Percentiles rank a stretch among this genome's conserved stretches.
Evolutionary conservation across 2,329 filamentous ascomycete species (phyloP).

Genomic region (Neonectria ditissima): DNA sequence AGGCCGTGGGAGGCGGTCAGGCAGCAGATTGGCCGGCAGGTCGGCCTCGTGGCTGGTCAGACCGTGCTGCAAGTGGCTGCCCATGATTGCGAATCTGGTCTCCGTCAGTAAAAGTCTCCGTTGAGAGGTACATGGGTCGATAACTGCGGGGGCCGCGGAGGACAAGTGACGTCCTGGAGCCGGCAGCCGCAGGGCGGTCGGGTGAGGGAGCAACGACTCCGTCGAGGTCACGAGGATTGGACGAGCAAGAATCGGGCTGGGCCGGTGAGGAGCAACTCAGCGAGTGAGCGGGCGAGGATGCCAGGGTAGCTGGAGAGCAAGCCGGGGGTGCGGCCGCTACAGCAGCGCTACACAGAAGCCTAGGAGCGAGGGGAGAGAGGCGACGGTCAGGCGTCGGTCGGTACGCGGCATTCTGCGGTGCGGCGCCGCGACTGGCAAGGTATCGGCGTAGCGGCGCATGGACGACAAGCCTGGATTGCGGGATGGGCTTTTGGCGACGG

Average conservation of each 20-base stretch:
- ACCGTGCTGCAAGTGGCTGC: conserved; percentile 37
- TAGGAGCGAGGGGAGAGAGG: neutral
- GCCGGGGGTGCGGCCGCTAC: conserved; percentile 24
- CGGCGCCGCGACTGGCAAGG: conserved; percentile 5
- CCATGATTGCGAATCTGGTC: conserved; percentile 32
- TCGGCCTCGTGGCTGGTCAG: conserved; percentile 33
- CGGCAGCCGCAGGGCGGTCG: conserved; percentile 32
- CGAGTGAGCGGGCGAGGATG: conserved; percentile 5
- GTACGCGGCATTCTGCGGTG: conserved; percentile 32
- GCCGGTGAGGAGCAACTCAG: conserved; percentile 24
- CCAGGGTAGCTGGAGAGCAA: conserved; percentile 3
- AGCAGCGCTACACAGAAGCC: conserved; percentile 22
- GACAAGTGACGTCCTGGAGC: conserved; percentile 38
- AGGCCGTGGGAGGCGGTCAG: conserved; percentile 42
- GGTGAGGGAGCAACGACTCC: conserved; percentile 25
- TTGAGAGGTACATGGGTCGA: conserved; percentile 33
- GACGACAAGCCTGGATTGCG: conserved; percentile 2
- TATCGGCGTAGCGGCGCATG: conserved; percentile 24
- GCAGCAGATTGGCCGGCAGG: conserved; percentile 39
- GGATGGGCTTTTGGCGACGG: conserved; percentile 15
- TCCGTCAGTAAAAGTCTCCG: conserved; percentile 32
- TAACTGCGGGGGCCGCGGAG: conserved; percentile 26
- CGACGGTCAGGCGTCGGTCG: conserved; percentile 8
- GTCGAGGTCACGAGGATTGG: conserved; percentile 38
- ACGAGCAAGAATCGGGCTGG: conserved; percentile 18